Conservation (phyloP, 768 basidiomycete genomes). For the Boletus subparvulus region DNA sequence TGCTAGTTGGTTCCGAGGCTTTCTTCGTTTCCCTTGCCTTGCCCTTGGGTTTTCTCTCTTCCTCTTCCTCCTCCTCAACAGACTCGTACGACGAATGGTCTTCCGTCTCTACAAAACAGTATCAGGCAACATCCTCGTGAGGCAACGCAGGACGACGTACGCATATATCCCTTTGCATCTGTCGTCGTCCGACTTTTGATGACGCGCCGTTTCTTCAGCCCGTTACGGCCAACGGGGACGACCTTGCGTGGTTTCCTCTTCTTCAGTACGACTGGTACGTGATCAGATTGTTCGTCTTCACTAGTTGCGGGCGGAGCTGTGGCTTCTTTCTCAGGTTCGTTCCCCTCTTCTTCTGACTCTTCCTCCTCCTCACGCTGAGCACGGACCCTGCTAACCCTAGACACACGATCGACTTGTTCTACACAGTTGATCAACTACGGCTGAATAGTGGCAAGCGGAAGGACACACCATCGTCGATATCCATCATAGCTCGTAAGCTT, state of each 20-base stretch:
- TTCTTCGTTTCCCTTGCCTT: slow-evolving; percentile 23
- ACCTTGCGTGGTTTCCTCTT: slow-evolving; percentile 52
- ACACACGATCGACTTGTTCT: slow-evolving; percentile 29
- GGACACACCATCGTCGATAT: slow-evolving; percentile 67
- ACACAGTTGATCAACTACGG: background rate
- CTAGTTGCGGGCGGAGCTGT: slow-evolving; percentile 28
- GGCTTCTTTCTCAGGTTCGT: slow-evolving; percentile 35
- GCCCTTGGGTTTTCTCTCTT: slow-evolving; percentile 19
- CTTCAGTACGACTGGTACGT: slow-evolving; percentile 35
- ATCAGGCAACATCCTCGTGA: background rate
- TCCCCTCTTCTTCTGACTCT: slow-evolving; percentile 24
- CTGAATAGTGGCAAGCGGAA: slow-evolving; percentile 19
- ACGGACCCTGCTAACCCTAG: slow-evolving; percentile 18
- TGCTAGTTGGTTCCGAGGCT: background rate
- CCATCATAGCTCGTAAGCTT: slow-evolving; percentile 65
- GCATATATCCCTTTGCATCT: slow-evolving; percentile 72
- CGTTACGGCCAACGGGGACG: slow-evolving; percentile 75
- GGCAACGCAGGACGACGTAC: slow-evolving; percentile 40
- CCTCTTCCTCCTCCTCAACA: slow-evolving; percentile 53
- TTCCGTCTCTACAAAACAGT: slow-evolving; percentile 52
- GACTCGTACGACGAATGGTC: slow-evolving; percentile 84
- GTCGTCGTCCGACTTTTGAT: slow-evolving; percentile 53
- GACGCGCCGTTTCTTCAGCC: slow-evolving; percentile 70
- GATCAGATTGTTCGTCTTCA: slow-evolving; percentile 30
- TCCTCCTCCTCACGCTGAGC: slow-evolving; percentile 25